phyloP scores from a whole-genome alignment of 2,329 filamentous ascomycete species.

The Ustulina deusta region DNA sequence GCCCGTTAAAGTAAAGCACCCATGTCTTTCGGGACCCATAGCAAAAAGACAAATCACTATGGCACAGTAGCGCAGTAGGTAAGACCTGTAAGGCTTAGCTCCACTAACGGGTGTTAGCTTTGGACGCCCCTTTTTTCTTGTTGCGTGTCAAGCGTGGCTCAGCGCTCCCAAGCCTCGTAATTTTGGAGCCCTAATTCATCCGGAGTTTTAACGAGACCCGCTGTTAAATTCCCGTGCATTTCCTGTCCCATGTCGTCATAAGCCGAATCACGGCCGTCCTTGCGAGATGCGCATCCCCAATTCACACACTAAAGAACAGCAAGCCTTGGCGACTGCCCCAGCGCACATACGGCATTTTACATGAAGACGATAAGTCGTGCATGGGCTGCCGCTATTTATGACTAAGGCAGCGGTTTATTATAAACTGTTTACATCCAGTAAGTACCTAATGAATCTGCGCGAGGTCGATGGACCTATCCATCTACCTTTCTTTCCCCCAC shows the following conservation, averaged over 20 bases:
- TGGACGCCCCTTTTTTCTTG: neutral
- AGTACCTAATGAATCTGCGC: no score
- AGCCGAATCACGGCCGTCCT: slow-evolving; percentile 11
- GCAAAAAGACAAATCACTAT: no score
- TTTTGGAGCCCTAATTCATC: no score
- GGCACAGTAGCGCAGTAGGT: neutral
- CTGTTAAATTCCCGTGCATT: slow-evolving; percentile 17
- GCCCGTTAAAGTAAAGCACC: no score
- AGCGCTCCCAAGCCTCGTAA: no score
- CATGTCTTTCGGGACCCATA: no score
- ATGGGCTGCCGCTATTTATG: neutral
- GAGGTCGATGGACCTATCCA: no score
- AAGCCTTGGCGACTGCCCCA: neutral
- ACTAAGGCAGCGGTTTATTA: neutral
- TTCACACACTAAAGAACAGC: neutral
- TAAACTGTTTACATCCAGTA: neutral
- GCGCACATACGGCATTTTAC: neutral
- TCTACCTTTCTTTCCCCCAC: neutral
- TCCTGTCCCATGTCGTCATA: slow-evolving; percentile 11
- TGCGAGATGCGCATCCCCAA: slow-evolving; percentile 13
- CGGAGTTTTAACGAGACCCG: slow-evolving; percentile 3
- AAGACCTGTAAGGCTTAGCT: neutral
- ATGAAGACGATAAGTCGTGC: neutral
- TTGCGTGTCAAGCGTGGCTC: slow-evolving; percentile 17
- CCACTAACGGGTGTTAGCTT: neutral